Conservation (phyloP, 2,329 filamentous ascomycete genomes). For the Cercospora janseana region DNA sequence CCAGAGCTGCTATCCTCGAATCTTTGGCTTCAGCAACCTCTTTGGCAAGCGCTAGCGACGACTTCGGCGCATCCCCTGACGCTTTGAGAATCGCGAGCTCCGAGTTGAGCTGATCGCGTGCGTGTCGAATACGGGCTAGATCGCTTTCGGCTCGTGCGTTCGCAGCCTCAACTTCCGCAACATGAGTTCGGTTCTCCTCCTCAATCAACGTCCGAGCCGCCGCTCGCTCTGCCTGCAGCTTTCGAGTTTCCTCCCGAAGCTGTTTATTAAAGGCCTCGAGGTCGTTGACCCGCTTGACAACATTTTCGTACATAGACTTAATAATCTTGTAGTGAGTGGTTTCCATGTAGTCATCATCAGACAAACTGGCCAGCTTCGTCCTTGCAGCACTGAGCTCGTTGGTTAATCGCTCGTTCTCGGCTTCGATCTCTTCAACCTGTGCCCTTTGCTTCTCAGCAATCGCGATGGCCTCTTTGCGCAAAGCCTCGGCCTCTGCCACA, state of each 20-base stretch:
- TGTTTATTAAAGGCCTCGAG: slow-evolving; percentile 85
- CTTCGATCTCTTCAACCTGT: slow-evolving; percentile 75
- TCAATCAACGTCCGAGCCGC: slow-evolving; percentile 78
- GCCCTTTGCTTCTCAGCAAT: slow-evolving; percentile 80
- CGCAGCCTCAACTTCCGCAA: slow-evolving; percentile 77
- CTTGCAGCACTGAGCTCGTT: slow-evolving; percentile 77
- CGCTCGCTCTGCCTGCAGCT: slow-evolving; percentile 78
- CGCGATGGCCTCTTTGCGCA: slow-evolving; percentile 74
- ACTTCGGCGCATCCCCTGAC: slow-evolving; percentile 71
- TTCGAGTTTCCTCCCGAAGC: slow-evolving; percentile 79
- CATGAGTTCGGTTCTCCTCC: slow-evolving; percentile 69
- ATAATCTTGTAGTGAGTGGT: slow-evolving; percentile 92
- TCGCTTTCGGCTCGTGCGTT: slow-evolving; percentile 79
- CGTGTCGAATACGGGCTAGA: slow-evolving; percentile 77
- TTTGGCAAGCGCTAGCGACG: slow-evolving; percentile 69
- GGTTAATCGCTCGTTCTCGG: slow-evolving; percentile 71
- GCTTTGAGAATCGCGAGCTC: slow-evolving; percentile 78
- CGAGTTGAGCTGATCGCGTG: slow-evolving; percentile 79
- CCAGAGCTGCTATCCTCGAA: slow-evolving; percentile 74
- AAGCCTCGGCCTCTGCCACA: slow-evolving; percentile 67
- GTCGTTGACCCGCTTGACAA: slow-evolving; percentile 87
- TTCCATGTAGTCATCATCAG: slow-evolving; percentile 89
- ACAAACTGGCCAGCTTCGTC: slow-evolving; percentile 65
- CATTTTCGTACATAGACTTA: slow-evolving; percentile 85
- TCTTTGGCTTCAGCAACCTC: slow-evolving; percentile 78